These are phyloP conservation scores for Cryptosporidium xiaoi DNA, from an alignment of 169 alveolate species.

Conservation along the genomic window DNA sequence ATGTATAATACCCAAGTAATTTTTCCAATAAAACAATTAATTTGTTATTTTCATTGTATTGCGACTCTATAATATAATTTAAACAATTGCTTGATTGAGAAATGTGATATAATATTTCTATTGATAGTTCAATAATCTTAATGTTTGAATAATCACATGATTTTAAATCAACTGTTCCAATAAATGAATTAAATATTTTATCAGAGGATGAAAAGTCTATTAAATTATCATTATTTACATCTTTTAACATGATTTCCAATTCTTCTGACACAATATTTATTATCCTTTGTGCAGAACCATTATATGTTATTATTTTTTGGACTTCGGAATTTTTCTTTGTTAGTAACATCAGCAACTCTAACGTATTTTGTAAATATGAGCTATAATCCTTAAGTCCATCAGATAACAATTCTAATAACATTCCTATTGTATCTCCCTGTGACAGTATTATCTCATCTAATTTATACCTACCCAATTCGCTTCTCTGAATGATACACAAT, in stretches of 20 bases:
- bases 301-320: conserved; percentile 49
- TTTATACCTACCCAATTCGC: conserved; percentile 13
- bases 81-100: conserved; percentile 40
- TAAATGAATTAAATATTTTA: conserved; percentile 1
- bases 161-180: conserved; percentile 3
- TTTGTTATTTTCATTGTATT: background rate
- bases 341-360: conserved; percentile 34
- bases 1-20: conserved; percentile 26
- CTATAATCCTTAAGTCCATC: conserved; percentile 40
- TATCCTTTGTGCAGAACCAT: conserved; percentile 31
- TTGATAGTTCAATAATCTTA: conserved; percentile 11
- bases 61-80: conserved; percentile 31
- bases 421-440: conserved; percentile 53
- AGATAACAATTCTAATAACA: conserved; percentile 16
- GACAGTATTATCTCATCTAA: conserved; percentile 41
- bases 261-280: conserved; percentile 34
- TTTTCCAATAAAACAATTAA: conserved; percentile 7
- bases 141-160: conserved; percentile 1
- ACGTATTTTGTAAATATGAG: conserved; percentile 30
- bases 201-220: conserved; percentile 17
- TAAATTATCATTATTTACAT: background rate
- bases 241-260: conserved; percentile 4
- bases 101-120: conserved; percentile 55
- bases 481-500: conserved; percentile 14
- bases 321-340: conserved; percentile 30